phyloP scores from a whole-genome alignment of 225 moss, liverwort and hornwort genomes.

The Pseudisothecium myosuroides region DNA sequence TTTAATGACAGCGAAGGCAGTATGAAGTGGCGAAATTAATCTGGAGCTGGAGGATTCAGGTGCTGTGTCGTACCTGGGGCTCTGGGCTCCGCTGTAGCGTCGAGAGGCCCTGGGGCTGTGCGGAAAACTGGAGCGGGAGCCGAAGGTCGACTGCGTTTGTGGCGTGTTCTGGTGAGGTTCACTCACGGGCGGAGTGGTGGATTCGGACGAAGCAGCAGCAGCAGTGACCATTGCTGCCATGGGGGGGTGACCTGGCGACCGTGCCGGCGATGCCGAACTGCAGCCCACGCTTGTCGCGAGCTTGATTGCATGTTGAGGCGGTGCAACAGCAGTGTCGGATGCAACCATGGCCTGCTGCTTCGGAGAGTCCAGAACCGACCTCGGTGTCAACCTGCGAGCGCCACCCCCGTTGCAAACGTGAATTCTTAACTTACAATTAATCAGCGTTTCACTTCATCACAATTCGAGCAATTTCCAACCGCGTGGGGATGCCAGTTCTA shows the following conservation, averaged over 20 bases:
- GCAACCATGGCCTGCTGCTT: not conserved
- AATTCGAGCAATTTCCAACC: not conserved
- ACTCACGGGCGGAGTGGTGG: not conserved
- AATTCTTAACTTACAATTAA: not conserved
- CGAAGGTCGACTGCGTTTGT: not conserved
- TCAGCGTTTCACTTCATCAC: not conserved
- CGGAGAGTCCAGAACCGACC: constrained; percentile 1
- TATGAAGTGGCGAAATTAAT: not conserved
- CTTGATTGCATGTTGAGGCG: not conserved
- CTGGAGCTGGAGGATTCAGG: not conserved
- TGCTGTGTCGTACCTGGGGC: not conserved
- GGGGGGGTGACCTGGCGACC: not conserved
- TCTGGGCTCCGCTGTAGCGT: not conserved
- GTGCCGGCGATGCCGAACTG: not conserved
- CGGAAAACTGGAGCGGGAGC: not conserved
- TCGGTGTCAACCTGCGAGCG: constrained; percentile 1
- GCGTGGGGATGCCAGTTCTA: not conserved
- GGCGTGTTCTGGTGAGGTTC: constrained; percentile 1
- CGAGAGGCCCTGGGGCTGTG: not conserved
- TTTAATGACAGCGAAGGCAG: not conserved
- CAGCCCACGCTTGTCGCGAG: not conserved
- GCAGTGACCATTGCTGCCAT: not conserved
- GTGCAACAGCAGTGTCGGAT: not conserved
- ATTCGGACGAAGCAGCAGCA: not conserved
- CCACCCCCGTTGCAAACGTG: not conserved